Evolutionary conservation across 1,284 basidiomycete species (phyloP), one percentile per base, ranked within the genome.

Genomic region (Pyrrhoderma noxium): DNA sequence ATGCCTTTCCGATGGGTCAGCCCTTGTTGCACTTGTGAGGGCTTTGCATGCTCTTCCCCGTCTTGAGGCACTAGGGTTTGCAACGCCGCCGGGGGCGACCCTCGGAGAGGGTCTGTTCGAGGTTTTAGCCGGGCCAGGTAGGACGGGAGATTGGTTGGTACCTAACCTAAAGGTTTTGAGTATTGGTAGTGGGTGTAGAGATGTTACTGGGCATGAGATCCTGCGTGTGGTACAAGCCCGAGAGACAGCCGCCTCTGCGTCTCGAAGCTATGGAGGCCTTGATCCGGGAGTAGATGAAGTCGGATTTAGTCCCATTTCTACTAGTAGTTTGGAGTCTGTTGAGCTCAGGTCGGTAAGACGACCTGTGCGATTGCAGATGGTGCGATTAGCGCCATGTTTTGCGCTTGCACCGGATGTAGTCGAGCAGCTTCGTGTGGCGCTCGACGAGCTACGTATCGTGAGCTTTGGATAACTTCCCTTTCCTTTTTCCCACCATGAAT

Each of bases 121-220:
- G 23, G 53, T 65, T 21, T 60, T 68, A 39, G 59, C 58, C 7
- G 44, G 53, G 9, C 62, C 51, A 31, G 61, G 46, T 8, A 52
- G 38, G 34, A 45, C 55, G 2, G 56, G 57, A 8, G 53, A 37
- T n/a, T 67, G 66, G 66, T 56, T 68, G 1, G 57, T 67, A 9
- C 66, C 66, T 19, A 55, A 56, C 18, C 54, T 67, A 18, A 58
- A 64, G 42, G 66, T 64, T 2, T 56, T 67, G 13, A 62, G 60
- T 45, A 35, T 68, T 16, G n/a, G n/a, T 40, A 62, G 62, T 49
- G 60, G 59, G 25, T 67, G 63, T 47, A 52, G 60, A 4, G 66
- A 66, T 52, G 55, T 68, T 13, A 61, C 61, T 2, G 67, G 66
- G 4, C 63, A 67, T 53, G 66, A 67, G 51, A 45, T 68, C 31